Base-by-base conservation (phyloP, 257 asterid species). In the Capsicum rhomboideum region DNA sequence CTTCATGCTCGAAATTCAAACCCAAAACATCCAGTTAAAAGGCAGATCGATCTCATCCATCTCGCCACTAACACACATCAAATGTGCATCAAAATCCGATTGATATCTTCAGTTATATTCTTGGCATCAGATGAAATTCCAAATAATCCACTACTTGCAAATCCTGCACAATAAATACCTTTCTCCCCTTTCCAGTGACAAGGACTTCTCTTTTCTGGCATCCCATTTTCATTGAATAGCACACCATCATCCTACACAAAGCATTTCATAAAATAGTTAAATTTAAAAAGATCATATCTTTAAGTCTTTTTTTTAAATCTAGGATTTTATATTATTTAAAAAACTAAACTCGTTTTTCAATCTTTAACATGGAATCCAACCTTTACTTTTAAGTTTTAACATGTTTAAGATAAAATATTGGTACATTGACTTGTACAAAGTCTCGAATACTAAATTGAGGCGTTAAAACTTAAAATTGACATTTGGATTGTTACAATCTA, bases 141-240 rank as follows among this genome's bases (percentile, higher is more conserved):
- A 49, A 53, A 12, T 50, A 91, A 64, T 2, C 96, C 93, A 0
- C 83, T 52, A 17, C 87, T 84, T 18, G 89, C 88, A 87, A 92
- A 93, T 72, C 94, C 96, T 0, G 78, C 92, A 64, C 90, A 88
- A 52, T 93, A 92, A 34, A 93, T 21, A 14, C 94, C 89, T 12
- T 86, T 89, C 28, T 88, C 85, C 28, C 96, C 94, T 69, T 89
- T 93, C 96, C 96, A 90, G 10, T 90, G 93, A 64, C 58, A 3
- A 5, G 91, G 88, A 6, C 12, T 50, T 6, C 6, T 56, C 44
- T 12, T 49, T 49, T 83, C 87, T 6, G 97, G 96, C 92, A 89
- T 89, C 11, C 94, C 97, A 10, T 86, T 59, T 74, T 85, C 91
- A 29, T 86, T 87, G 61, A 93, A 92, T 0, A 92, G 83, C 55